Percentiles rank a stretch among this genome's conserved stretches.
These are phyloP conservation scores for Globisporangium iwayamae DNA, from an alignment of 352 stramenopile genomes.

Conservation along the genomic window DNA sequence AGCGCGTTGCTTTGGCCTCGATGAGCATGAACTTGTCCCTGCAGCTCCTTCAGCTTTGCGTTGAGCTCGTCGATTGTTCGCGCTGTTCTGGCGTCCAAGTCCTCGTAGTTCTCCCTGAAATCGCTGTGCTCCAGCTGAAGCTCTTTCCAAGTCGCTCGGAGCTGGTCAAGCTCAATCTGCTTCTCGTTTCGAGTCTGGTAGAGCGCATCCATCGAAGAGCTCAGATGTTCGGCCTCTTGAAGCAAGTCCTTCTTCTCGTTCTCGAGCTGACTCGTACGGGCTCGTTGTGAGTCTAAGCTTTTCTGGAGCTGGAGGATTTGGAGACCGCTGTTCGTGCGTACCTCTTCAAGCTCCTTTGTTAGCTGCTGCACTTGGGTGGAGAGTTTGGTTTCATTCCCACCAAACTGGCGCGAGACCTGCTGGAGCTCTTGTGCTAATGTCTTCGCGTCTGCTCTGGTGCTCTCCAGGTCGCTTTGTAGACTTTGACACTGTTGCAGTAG, in stretches of 20 bases:
- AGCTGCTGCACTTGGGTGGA: conserved; percentile 41
- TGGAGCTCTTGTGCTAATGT: conserved; percentile 49
- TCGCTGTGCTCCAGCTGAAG: conserved; percentile 51
- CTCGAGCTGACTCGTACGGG: conserved; percentile 45
- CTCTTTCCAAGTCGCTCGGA: conserved; percentile 40
- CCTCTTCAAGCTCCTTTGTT: conserved; percentile 46
- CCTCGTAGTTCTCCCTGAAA: conserved; percentile 51
- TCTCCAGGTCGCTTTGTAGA: conserved; percentile 32
- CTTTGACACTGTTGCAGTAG: conserved; percentile 28
- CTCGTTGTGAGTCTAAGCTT: conserved; percentile 40
- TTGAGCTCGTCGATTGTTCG: conserved; percentile 40
- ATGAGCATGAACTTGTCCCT: conserved; percentile 26
- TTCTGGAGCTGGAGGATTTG: conserved; percentile 66
- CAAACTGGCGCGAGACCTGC: conserved; percentile 35
- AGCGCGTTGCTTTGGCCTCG: conserved; percentile 10
- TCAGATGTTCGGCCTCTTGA: conserved; percentile 60
- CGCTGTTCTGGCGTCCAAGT: conserved; percentile 33
- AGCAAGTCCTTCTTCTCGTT: conserved; percentile 63
- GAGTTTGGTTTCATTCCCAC: conserved; percentile 39
- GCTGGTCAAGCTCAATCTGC: conserved; percentile 58
- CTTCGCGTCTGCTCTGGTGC: conserved; percentile 38
- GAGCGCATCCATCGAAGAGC: conserved; percentile 44
- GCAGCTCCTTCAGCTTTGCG: conserved; percentile 23
- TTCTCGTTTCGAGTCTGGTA: conserved; percentile 51
- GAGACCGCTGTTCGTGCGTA: conserved; percentile 24